Evolutionary conservation across 305 asterid genomes (phyloP).

Genomic region (Withania somnifera): DNA sequence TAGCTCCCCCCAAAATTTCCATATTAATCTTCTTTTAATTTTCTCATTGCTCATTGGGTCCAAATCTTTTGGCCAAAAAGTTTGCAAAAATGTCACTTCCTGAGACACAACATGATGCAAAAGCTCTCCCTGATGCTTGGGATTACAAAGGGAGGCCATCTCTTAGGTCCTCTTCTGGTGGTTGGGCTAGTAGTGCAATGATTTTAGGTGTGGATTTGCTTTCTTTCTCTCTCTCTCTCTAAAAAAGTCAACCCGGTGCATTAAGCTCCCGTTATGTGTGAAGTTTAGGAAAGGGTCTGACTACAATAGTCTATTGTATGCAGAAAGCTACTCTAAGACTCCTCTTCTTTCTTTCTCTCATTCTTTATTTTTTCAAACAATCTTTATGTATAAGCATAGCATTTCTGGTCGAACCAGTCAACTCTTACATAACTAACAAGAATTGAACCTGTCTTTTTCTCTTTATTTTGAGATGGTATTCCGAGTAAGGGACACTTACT

Average conservation of each 20-base stretch:
- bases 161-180: conserved; percentile 53
- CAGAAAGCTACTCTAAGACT: too few species aligned
- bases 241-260: too few species aligned
- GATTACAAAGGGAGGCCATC: conserved; percentile 73
- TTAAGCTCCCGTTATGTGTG: too few species aligned
- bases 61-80: background rate
- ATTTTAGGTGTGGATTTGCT: conserved; percentile 39
- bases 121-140: conserved; percentile 63
- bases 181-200: conserved; percentile 73
- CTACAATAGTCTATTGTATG: too few species aligned
- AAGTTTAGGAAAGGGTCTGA: too few species aligned
- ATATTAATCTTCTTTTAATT: background rate
- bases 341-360: background rate
- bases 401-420: background rate
- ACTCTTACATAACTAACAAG: background rate
- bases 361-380: background rate
- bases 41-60: background rate
- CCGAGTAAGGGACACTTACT: background rate
- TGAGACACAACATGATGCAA: conserved; percentile 36
- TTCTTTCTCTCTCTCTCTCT: background rate
- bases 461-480: background rate
- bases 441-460: background rate
- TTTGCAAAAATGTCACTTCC: conserved; percentile 35
- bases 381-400: background rate
- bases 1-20: background rate